Base-by-base conservation (phyloP, 2,329 filamentous ascomycete species). In the Westerdykella aurantiaca region DNA sequence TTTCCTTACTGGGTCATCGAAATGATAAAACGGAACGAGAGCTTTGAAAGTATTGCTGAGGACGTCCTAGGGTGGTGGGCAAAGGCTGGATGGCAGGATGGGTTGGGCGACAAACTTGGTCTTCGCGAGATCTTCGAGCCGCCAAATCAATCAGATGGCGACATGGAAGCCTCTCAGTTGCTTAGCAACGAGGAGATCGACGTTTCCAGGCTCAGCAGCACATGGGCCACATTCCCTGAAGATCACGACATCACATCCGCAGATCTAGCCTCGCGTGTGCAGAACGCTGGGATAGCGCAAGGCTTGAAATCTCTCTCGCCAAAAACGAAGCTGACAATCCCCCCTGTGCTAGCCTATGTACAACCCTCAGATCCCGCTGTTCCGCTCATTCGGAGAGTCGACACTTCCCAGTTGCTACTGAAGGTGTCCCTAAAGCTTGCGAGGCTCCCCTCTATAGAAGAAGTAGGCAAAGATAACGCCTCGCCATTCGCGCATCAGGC, bases 51-150 rank as follows among this genome's bases (percentile, higher is more conserved):
- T 44, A 82, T 98, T 38, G 86, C 86, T 25, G 91, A 97, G 65
- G 91, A 97, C 59, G 81, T 96, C 5, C 74, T 97, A 13, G 89
- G 90, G 6, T 95, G 88, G 86, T 95, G 90, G 89, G 88, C 90
- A 29, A 97, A 97, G 66, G 82, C 91, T 1, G 82, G 83, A 43
- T 98, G 93, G 93, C 90, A 97, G 66, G 74, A 79, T 3, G 86
- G 88, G 0, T 73, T 96, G 3, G 80, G 79, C 0, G 80, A 85
- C 41, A 96, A 95, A 67, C 75, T 97, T 6, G 79, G 82, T 1
- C 71, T 95, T 41, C 72, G 79, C 39, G 75, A 83, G 37, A 78
- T 91, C 4, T 74, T 93, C 39, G 73, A 77, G 12, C 72, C 62
- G 45, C 63, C 64, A 41, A 60, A 68, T 1, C 66, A 68, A 12